A percentile compares a stretch with the other conserved stretches of the same genome.
These are phyloP conservation scores for Macrocystidia cucumis DNA, from an alignment of 1,284 basidiomycete species.

Conservation along the genomic window DNA sequence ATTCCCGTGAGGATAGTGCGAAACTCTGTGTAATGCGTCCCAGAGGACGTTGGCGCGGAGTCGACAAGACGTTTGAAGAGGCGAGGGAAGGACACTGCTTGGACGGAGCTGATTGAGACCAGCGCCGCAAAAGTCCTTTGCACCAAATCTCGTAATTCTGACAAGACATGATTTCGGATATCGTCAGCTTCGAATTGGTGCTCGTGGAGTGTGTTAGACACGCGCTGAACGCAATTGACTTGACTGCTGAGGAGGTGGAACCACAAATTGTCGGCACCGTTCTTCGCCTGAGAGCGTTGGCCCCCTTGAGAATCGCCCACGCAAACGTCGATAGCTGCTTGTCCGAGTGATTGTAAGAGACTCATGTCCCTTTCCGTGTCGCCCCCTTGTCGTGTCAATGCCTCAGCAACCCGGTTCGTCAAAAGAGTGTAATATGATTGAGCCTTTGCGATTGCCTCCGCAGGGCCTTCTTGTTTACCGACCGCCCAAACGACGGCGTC, in stretches of 20 bases:
- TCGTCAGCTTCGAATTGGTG: conserved; percentile 4
- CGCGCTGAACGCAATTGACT: conserved; percentile 69
- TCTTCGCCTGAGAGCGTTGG: conserved; percentile 25
- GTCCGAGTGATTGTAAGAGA: conserved; percentile 47
- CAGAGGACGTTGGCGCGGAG: conserved; percentile 42
- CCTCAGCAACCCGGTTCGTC: conserved; percentile 42
- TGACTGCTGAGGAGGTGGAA: conserved; percentile 79
- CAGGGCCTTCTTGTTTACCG: conserved; percentile 57
- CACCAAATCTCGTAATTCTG: conserved; percentile 64
- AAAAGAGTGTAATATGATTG: conserved; percentile 53
- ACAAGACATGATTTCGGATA: conserved; percentile 25
- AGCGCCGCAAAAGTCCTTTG: conserved; percentile 83
- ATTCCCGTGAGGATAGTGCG: conserved; percentile 87
- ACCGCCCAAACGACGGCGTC: conserved; percentile 83
- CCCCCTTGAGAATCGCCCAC: conserved; percentile 49
- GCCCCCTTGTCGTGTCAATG: conserved; percentile 23
- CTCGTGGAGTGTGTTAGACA: conserved; percentile 29
- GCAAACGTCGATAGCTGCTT: conserved; percentile 61
- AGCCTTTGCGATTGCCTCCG: conserved; percentile 61
- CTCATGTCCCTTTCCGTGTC: conserved; percentile 26
- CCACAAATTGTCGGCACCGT: conserved; percentile 83
- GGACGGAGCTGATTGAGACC: conserved; percentile 77
- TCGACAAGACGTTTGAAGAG: conserved; percentile 89
- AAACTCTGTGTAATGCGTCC: conserved; percentile 87
- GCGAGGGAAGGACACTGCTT: conserved; percentile 83